These are phyloP conservation scores for Penicillium hesseltinei DNA, from an alignment of 2,329 filamentous ascomycete genomes.

Conservation along the genomic window DNA sequence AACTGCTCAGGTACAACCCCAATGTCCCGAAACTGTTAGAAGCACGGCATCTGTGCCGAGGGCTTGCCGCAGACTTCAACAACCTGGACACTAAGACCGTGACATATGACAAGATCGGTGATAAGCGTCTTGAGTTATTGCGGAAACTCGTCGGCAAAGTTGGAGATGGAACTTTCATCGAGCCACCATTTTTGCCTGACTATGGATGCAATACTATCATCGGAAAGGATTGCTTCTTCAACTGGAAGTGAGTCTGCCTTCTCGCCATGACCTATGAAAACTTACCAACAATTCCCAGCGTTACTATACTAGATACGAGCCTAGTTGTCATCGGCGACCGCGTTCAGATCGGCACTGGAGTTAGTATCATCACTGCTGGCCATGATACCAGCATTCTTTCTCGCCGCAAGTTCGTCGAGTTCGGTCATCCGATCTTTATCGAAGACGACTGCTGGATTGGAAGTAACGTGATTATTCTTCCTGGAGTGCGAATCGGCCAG, in stretches of 20 bases:
- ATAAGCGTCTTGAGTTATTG: slow-evolving; percentile 27
- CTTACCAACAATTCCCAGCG: slow-evolving; percentile 42
- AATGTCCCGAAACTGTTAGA: slow-evolving; percentile 25
- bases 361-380: slow-evolving; percentile 53
- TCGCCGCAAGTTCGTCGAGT: slow-evolving; percentile 51
- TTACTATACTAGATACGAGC: slow-evolving; percentile 54
- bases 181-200: slow-evolving; percentile 33
- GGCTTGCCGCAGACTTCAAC: slow-evolving; percentile 31
- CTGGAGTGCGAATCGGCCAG: slow-evolving; percentile 44
- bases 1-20: slow-evolving; percentile 30
- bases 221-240: slow-evolving; percentile 33
- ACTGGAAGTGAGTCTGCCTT: slow-evolving; percentile 29
- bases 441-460: slow-evolving; percentile 53
- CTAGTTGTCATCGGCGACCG: slow-evolving; percentile 55
- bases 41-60: slow-evolving; percentile 30
- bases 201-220: slow-evolving; percentile 36
- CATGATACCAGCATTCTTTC: slow-evolving; percentile 53
- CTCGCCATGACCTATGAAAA: neutral
- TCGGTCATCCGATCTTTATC: slow-evolving; percentile 48
- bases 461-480: slow-evolving; percentile 46
- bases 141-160: slow-evolving; percentile 29
- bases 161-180: slow-evolving; percentile 31
- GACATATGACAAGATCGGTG: slow-evolving; percentile 27
- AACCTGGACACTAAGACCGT: slow-evolving; percentile 26
- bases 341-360: slow-evolving; percentile 54